Conservation (phyloP, 805 yeast genomes). For the Ogataea neopini region DNA sequence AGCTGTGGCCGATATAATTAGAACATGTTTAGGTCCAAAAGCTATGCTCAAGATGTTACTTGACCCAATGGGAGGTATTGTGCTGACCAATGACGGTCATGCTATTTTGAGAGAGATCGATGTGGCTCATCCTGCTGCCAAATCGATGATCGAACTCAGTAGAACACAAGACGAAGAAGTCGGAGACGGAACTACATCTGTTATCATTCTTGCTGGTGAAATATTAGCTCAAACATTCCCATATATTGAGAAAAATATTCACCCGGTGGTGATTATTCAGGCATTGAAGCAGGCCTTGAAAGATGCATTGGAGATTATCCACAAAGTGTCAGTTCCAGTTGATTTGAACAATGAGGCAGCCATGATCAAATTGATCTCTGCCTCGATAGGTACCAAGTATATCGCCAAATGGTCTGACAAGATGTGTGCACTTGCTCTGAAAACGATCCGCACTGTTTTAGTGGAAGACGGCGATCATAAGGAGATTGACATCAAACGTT, state of each 20-base stretch:
- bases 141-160: slow-evolving; percentile 94
- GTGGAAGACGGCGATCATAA: slow-evolving; percentile 60
- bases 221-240: slow-evolving; percentile 94
- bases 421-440: slow-evolving; percentile 87
- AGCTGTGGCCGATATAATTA: slow-evolving; percentile 95
- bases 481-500: slow-evolving; percentile 92
- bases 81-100: slow-evolving; percentile 96
- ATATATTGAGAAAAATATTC: slow-evolving; percentile 90
- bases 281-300: slow-evolving; percentile 88
- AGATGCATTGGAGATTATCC: slow-evolving; percentile 88
- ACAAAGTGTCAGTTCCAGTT: slow-evolving; percentile 78
- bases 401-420: slow-evolving; percentile 85
- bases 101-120: slow-evolving; percentile 97
- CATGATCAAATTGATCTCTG: slow-evolving; percentile 80
- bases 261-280: slow-evolving; percentile 93
- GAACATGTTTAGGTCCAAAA: slow-evolving; percentile 98
- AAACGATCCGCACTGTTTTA: slow-evolving; percentile 83
- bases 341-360: slow-evolving; percentile 83
- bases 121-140: slow-evolving; percentile 98
- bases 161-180: slow-evolving; percentile 98
- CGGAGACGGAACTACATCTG: slow-evolving; percentile 92
- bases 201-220: slow-evolving; percentile 95
- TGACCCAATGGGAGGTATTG: slow-evolving; percentile 97
- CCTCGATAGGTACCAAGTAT: slow-evolving; percentile 96
- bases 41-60: slow-evolving; percentile 98